Evolutionary conservation across 2,329 filamentous ascomycete genomes (phyloP).

Genomic region (Xylaria multiplex): DNA sequence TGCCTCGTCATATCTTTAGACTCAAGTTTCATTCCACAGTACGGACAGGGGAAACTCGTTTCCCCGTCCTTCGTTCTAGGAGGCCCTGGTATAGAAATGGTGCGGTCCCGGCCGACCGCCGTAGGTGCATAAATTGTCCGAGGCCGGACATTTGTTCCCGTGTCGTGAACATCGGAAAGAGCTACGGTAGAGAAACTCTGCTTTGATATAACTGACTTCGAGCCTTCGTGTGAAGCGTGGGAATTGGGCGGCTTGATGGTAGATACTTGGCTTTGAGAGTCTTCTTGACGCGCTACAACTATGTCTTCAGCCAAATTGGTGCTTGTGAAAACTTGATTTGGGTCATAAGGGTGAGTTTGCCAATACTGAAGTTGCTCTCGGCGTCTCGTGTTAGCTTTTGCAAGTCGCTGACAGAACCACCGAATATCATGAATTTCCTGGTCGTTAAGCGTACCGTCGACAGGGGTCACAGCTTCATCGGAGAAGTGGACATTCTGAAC

Average conservation of each 20-base stretch:
- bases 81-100: background rate
- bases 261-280: constrained; percentile 6
- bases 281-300: background rate
- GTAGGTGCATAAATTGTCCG: constrained; percentile 17
- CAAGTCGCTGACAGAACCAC: constrained; percentile 23
- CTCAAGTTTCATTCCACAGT: constrained; percentile 10
- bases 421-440: background rate
- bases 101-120: background rate
- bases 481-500: background rate
- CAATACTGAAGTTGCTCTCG: constrained; percentile 17
- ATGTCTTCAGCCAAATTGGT: background rate
- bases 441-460: background rate
- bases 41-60: constrained; percentile 8
- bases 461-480: background rate
- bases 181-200: background rate
- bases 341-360: constrained; percentile 8
- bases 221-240: background rate
- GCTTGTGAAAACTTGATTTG: background rate
- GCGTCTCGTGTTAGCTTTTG: constrained; percentile 14
- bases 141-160: background rate
- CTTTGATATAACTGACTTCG: constrained; percentile 1
- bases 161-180: constrained; percentile 11
- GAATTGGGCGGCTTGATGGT: background rate
- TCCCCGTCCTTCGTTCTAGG: background rate
- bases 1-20: constrained; percentile 1